Base-by-base conservation (phyloP, 1,284 basidiomycete species). In the Pascua sp. region DNA sequence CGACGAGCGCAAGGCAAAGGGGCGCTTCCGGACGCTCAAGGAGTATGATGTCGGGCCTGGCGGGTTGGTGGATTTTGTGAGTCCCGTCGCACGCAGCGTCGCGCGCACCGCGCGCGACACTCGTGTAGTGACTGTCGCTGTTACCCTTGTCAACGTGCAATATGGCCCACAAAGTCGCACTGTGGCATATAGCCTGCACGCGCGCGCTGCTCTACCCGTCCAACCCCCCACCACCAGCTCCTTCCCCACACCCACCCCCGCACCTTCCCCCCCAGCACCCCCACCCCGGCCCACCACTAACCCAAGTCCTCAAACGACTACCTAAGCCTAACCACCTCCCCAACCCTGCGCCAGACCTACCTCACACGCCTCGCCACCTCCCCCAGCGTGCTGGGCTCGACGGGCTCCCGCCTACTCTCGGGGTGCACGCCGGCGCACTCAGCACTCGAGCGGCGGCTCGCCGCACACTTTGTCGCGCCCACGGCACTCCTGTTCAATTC, bases 401-500 rank as follows among this genome's bases (percentile, higher is more conserved):
- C 91, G 0, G 92, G 92, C 11, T 95, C 91, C 11, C 82, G 95
- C 10, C 81, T 98, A 0, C 83, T 97, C n/a, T 89, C 92, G 57
- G 83, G 83, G 39, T 90, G 92, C 71, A 83, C 85, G 0, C 74
- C 80, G 8, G 80, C 83, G 1, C 91, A 95, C 74, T 78, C 78
- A 24, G 78, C 79, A 2, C 81, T 95, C 50, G 91, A 95, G 72
- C 73, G 75, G 8, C 83, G 89, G 0, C 80, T 93, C 17, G 77
- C 80, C 0, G 59, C 49, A 1, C 88, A 90, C 75, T 90, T 93
- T 77, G 65, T 75, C 32, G 79, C 83, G 4, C 83, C 84, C 36
- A 78, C 84, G 0, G 90, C 89, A 0, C 80, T 98, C 11, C 81
- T 98, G 15, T 97, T 96, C 84, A 95, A 93, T 75, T 92, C 90